phyloP scores from a whole-genome alignment of 257 asterid species.

The Striga asiatica region DNA sequence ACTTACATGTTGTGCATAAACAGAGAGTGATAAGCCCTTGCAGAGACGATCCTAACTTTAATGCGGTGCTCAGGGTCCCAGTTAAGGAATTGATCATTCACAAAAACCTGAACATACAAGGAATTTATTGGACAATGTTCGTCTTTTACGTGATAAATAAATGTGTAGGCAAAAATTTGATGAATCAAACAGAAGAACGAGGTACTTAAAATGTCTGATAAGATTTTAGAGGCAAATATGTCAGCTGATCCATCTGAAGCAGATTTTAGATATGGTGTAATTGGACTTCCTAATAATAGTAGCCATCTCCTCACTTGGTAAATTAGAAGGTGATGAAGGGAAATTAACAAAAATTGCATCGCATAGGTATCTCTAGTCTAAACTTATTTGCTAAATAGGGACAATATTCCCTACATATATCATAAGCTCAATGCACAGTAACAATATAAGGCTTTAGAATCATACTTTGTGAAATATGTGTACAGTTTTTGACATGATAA shows the following conservation, averaged over 20 bases:
- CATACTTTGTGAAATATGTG: too few relatives aligned
- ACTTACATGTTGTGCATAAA: slow-evolving; percentile 95
- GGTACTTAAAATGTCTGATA: not conserved
- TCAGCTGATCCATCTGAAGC: too few relatives aligned
- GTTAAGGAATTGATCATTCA: slow-evolving; percentile 85
- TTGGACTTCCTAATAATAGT: too few relatives aligned
- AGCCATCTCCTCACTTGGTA: too few relatives aligned
- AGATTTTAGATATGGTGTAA: too few relatives aligned
- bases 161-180: not conserved
- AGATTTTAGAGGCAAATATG: not conserved
- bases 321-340: too few relatives aligned
- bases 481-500: too few relatives aligned
- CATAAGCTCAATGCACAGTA: too few relatives aligned
- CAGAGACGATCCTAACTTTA: slow-evolving; percentile 91
- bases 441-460: too few relatives aligned
- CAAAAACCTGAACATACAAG: slow-evolving; percentile 43
- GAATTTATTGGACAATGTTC: not conserved
- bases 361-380: not conserved
- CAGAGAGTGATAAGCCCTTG: slow-evolving; percentile 92
- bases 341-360: not conserved
- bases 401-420: too few relatives aligned
- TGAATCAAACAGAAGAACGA: not conserved
- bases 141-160: too few relatives aligned
- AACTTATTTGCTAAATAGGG: not conserved
- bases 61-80: slow-evolving; percentile 88